phyloP scores from a whole-genome alignment of 2,329 filamentous ascomycete species.

The Elsinoe fawcettii region DNA sequence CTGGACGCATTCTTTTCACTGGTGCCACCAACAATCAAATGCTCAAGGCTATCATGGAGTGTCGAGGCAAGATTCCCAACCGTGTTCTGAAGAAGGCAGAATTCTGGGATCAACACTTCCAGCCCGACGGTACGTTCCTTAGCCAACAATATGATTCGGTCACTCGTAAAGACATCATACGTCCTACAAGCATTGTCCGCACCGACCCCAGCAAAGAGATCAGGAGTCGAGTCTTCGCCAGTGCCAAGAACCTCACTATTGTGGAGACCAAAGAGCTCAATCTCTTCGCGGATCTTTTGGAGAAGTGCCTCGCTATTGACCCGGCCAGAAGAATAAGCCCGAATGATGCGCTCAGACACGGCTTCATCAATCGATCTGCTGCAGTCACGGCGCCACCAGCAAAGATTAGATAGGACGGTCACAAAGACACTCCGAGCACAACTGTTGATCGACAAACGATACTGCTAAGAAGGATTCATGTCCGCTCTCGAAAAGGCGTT shows the following conservation, averaged over 20 bases:
- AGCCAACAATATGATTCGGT: constrained; percentile 82
- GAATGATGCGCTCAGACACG: constrained; percentile 76
- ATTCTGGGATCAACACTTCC: constrained; percentile 70
- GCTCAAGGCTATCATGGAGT: constrained; percentile 93
- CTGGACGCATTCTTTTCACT: constrained; percentile 92
- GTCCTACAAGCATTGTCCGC: constrained; percentile 62
- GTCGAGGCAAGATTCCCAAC: constrained; percentile 80
- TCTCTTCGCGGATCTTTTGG: constrained; percentile 77
- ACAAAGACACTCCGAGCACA: not conserved
- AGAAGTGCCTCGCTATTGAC: constrained; percentile 81
- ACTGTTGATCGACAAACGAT: not conserved
- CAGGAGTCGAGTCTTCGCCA: constrained; percentile 63
- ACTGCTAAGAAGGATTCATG: not conserved
- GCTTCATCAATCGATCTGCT: constrained; percentile 59
- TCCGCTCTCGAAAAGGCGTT: not conserved
- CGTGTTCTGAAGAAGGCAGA: constrained; percentile 81
- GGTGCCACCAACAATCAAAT: constrained; percentile 97
- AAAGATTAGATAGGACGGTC: not conserved
- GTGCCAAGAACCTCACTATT: constrained; percentile 63
- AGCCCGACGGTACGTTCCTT: constrained; percentile 74
- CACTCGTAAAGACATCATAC: constrained; percentile 68
- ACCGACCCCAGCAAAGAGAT: constrained; percentile 60
- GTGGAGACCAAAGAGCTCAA: constrained; percentile 69
- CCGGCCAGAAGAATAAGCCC: constrained; percentile 88
- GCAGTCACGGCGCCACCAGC: not conserved